Evolutionary conservation across 2,329 filamentous ascomycete species (phyloP).

Genomic region (Chlorencoelia australis): DNA sequence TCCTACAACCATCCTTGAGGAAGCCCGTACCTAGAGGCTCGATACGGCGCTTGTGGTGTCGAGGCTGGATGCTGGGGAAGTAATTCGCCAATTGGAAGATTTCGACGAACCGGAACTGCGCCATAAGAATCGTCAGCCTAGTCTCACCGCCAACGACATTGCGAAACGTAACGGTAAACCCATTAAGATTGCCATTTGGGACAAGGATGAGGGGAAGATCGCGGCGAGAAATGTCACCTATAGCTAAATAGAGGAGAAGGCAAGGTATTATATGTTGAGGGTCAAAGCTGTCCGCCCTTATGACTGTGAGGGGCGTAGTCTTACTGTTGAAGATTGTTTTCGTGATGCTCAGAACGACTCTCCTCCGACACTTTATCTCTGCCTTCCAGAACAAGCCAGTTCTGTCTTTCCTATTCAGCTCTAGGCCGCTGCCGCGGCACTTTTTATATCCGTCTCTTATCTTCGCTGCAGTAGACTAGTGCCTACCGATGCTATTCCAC

Average conservation of each 20-base stretch:
- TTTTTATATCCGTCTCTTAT: constrained; percentile 4
- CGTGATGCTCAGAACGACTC: constrained; percentile 1
- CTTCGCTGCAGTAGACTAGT: constrained; percentile 2
- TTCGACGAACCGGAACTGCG: not conserved
- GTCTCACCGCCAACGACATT: constrained; percentile 1
- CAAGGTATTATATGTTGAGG: constrained; percentile 4
- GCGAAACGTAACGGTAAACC: constrained; percentile 4
- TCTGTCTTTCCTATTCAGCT: constrained; percentile 1
- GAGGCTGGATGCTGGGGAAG: not conserved
- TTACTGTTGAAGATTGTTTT: constrained; percentile 5
- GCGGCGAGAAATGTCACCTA: not conserved
- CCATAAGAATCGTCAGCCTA: constrained; percentile 1
- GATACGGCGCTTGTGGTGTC: constrained; percentile 1
- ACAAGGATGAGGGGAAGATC: constrained; percentile 2
- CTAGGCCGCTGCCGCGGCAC: constrained; percentile 1
- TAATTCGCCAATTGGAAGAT: constrained; percentile 4
- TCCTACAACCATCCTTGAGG: not conserved
- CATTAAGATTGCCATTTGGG: constrained; percentile 3
- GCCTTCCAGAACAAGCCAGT: not conserved
- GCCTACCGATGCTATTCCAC: constrained; percentile 2
- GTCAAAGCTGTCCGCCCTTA: constrained; percentile 1
- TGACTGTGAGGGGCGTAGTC: not conserved
- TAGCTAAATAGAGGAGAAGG: not conserved
- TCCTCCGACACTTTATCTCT: constrained; percentile 1
- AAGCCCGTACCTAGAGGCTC: constrained; percentile 1